phyloP scores from a whole-genome alignment of 2,329 filamentous ascomycete species.

The Aspergillus floridensis region DNA sequence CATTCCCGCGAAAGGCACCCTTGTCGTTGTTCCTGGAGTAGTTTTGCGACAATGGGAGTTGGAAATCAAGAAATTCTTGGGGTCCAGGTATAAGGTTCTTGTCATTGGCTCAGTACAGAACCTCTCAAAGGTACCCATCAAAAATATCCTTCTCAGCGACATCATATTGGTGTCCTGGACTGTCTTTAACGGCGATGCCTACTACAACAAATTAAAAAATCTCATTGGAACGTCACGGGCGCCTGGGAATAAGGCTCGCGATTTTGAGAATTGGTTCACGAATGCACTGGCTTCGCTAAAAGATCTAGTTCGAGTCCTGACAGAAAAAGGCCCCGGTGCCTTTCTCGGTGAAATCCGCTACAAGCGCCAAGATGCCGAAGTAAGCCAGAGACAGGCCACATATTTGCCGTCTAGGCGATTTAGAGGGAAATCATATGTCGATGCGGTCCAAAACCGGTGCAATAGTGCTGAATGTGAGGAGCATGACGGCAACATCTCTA shows the following conservation, averaged over 20 bases:
- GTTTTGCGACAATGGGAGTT: constrained; percentile 58
- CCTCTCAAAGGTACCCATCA: constrained; percentile 44
- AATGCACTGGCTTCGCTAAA: constrained; percentile 44
- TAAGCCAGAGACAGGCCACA: constrained; percentile 40
- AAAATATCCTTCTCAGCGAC: constrained; percentile 48
- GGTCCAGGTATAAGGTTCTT: constrained; percentile 44
- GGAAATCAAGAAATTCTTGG: constrained; percentile 55
- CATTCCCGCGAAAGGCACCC: constrained; percentile 54
- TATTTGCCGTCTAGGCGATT: constrained; percentile 35
- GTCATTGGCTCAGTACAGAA: constrained; percentile 41
- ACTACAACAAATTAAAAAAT: constrained; percentile 50
- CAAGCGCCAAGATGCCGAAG: constrained; percentile 30
- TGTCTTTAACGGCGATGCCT: constrained; percentile 48
- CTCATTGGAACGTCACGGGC: constrained; percentile 50
- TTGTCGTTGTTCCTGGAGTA: constrained; percentile 58
- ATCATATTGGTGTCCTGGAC: constrained; percentile 57
- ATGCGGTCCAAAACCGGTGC: constrained; percentile 13
- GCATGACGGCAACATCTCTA: constrained; percentile 18
- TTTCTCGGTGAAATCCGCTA: constrained; percentile 33
- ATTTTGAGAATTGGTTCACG: constrained; percentile 55
- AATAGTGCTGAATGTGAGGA: neutral
- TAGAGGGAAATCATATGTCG: constrained; percentile 27
- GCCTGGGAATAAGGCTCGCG: constrained; percentile 43
- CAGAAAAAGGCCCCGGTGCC: constrained; percentile 25
- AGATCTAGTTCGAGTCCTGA: constrained; percentile 40